Evolutionary conservation across 371 early-diverging fungal species (phyloP).

Genomic region (Dichotomocladium elegans): DNA sequence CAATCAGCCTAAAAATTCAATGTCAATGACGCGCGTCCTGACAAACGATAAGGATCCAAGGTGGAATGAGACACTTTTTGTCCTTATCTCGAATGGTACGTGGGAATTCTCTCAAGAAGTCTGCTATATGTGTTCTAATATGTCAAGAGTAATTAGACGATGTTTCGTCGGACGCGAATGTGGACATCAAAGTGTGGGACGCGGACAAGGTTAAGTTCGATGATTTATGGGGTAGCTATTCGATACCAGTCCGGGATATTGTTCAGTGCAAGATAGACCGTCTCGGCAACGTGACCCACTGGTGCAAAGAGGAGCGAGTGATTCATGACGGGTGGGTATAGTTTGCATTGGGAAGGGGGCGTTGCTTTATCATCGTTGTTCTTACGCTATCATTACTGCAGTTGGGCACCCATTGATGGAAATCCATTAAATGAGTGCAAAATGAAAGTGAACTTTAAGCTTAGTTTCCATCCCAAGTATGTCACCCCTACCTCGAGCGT

Average conservation of each 20-base stretch:
- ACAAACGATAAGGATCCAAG: conserved; percentile 39
- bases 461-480: conserved; percentile 45
- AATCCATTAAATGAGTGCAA: conserved; percentile 22
- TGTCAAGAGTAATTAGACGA: conserved; percentile 24
- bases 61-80: conserved; percentile 38
- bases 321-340: conserved; percentile 30
- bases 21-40: conserved; percentile 33
- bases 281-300: conserved; percentile 28
- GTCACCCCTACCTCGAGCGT: conserved; percentile 17
- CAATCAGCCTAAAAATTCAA: conserved; percentile 29
- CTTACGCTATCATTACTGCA: conserved; percentile 3
- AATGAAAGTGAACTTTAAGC: conserved; percentile 29
- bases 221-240: conserved; percentile 37
- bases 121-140: neutral
- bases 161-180: conserved; percentile 27
- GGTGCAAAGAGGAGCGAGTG: conserved; percentile 32
- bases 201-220: conserved; percentile 44
- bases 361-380: neutral
- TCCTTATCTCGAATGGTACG: conserved; percentile 27
- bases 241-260: conserved; percentile 28
- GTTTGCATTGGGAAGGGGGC: neutral
- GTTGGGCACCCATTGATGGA: conserved; percentile 41
- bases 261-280: conserved; percentile 28
- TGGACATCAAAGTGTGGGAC: conserved; percentile 44
- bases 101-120: no score